A percentile compares a stretch with the other conserved stretches of the same genome.
Conservation (phyloP, 2,329 filamentous ascomycete species). For the Fusarium ramigenum region DNA sequence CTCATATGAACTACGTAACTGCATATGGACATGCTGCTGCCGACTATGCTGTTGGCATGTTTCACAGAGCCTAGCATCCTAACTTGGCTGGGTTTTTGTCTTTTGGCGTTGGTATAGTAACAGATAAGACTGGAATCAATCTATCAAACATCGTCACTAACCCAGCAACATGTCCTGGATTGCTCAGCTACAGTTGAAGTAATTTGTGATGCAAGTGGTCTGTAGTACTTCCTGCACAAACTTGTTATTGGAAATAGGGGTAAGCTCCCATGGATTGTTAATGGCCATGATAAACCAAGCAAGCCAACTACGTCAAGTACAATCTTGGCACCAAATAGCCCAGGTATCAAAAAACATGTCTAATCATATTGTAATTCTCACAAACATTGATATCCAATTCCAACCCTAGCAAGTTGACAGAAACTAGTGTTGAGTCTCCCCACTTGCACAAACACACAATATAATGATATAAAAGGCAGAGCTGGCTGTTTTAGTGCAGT, state of each 20-base stretch:
- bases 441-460: not conserved
- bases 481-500: not conserved
- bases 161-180: not conserved
- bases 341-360: not conserved
- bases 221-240: not conserved
- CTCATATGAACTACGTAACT: constrained; percentile 35
- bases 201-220: not conserved
- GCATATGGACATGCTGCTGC: constrained; percentile 20
- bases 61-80: not conserved
- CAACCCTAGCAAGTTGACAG: not conserved
- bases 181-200: not conserved
- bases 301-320: not conserved
- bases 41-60: constrained; percentile 22
- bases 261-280: not conserved
- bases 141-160: not conserved
- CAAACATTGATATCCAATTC: not conserved
- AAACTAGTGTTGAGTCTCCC: not conserved
- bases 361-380: not conserved
- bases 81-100: not conserved
- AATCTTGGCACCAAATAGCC: not conserved
- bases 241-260: not conserved
- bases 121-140: not conserved
- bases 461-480: not conserved
- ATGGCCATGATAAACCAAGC: not conserved
- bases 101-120: not conserved